Evolutionary conservation across 441 rosid genomes (phyloP).

Genomic region (Arabidopsis lyrata): DNA sequence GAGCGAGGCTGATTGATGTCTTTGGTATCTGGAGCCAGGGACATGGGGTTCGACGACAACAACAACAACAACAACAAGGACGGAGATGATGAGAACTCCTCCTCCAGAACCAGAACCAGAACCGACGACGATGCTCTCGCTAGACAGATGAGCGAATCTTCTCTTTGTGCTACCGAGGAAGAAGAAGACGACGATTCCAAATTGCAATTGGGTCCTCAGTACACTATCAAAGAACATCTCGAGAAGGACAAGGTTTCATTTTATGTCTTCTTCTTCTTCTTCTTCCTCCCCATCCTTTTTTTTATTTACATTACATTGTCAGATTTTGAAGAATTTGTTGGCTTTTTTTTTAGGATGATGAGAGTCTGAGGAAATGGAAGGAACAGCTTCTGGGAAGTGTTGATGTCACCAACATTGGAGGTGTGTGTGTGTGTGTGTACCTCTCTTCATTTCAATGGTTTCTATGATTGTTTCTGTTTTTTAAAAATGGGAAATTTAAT

Average conservation of each 20-base stretch:
- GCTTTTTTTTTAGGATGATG: conserved; percentile 59
- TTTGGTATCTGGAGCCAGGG: conserved; percentile 67
- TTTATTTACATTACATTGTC: too few species aligned
- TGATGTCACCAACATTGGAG: conserved; percentile 75
- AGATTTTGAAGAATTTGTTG: too few species aligned
- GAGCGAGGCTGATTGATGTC: conserved; percentile 61
- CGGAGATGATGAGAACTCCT: conserved; percentile 43
- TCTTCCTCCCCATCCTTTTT: too few species aligned
- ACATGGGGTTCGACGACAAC: conserved; percentile 64
- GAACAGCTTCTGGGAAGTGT: conserved; percentile 89
- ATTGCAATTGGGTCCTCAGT: conserved; percentile 79
- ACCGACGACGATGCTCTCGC: conserved; percentile 48
- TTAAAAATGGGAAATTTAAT: background rate
- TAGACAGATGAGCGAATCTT: conserved; percentile 58
- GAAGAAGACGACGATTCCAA: conserved; percentile 67
- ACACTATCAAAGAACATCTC: conserved; percentile 70
- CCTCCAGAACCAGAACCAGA: conserved; percentile 6
- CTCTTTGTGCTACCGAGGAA: conserved; percentile 55
- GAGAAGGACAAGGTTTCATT: conserved; percentile 67
- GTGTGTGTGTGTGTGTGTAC: conserved; percentile 22
- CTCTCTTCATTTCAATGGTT: background rate
- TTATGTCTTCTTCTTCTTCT: too few species aligned
- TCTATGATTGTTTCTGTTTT: background rate
- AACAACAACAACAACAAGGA: conserved; percentile 23
- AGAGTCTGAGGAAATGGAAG: conserved; percentile 91